Evolutionary conservation across 2,329 filamentous ascomycete genomes (phyloP).

Genomic region (Rutstroemia sydowiana): DNA sequence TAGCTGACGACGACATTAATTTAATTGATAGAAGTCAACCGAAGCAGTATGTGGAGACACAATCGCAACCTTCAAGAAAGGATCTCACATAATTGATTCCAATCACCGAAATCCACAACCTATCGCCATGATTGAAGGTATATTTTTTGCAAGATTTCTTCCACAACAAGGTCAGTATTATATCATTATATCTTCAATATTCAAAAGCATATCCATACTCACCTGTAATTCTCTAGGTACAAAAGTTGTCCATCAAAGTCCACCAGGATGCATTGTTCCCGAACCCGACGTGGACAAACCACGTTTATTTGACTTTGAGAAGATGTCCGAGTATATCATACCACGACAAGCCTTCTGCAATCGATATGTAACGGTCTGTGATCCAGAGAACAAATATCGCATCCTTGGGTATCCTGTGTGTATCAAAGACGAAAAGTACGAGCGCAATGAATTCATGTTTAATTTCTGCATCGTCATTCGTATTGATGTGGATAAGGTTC

Average conservation of each 20-base stretch:
- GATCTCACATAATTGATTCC: not conserved
- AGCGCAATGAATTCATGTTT: conserved; percentile 96
- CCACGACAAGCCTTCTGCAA: conserved; percentile 94
- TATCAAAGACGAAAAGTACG: conserved; percentile 73
- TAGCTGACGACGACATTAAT: not conserved
- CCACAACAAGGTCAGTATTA: conserved; percentile 51
- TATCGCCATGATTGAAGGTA: conserved; percentile 56
- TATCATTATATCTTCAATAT: not conserved
- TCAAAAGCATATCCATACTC: not conserved
- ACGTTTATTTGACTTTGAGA: conserved; percentile 76
- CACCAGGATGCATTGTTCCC: conserved; percentile 53
- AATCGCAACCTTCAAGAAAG: not conserved
- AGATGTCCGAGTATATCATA: conserved; percentile 87
- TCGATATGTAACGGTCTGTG: conserved; percentile 74
- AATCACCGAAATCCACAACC: not conserved
- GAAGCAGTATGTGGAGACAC: not conserved
- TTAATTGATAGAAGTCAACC: not conserved
- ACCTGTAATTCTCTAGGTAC: conserved; percentile 44
- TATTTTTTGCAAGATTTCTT: conserved; percentile 64
- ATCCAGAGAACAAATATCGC: conserved; percentile 60
- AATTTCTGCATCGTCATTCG: conserved; percentile 87
- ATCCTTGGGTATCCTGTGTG: conserved; percentile 86
- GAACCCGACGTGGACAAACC: conserved; percentile 41
- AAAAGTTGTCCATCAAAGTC: conserved; percentile 55
- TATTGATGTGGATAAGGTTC: conserved; percentile 61